Evolutionary conservation across 495 filamentous ascomycete genomes (phyloP), one percentile per base, ranked within the genome.

Genomic region (Penicillium odoratum): DNA sequence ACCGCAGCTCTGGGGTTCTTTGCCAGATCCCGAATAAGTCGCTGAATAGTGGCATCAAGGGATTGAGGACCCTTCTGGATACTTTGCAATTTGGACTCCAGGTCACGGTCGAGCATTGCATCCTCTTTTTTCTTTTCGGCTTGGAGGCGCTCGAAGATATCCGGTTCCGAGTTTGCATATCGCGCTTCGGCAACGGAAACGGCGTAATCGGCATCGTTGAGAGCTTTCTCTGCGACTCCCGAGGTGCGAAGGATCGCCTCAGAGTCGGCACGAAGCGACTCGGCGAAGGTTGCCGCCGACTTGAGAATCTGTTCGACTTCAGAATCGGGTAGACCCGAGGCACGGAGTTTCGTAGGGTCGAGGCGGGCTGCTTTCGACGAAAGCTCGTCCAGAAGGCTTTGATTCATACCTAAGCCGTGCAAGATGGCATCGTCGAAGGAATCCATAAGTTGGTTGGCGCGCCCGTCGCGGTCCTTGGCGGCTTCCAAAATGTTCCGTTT

Each of bases 61-160:
- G 78, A 63, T 15, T 65, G 61, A 7, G 78, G 75, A 9, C 71
- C 70, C 53, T 76, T 75, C 31, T 71, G 69, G 25, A 83, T 74
- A 45, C 79, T 81, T 25, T 75, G 69, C 49, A 83, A 55, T 48
- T 81, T 81, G 25, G 73, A 74, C 15, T 74, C 57, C 11, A 79
- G 64, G 29, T 82, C 78, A 43, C 55, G 56, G 61, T 76, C 74
- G 30, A 83, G 73, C 34, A 78, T 78, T 2, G 68, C 65, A 61
- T 82, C 81, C 56, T 83, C 81, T 54, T 80, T 81, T 56, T 74
- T 70, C 63, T 81, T 80, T 57, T 82, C 81, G 51, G 66, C 71
- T 28, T 75, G 69, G 4, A 82, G 69, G 42, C 70, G 77, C 25
- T 64, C 63, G 55, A 81, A 76, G 15, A 78, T 72, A 13, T 76